Evolutionary conservation across 2,329 filamentous ascomycete genomes (phyloP).

Genomic region (Penicillium fuscoglaucum): DNA sequence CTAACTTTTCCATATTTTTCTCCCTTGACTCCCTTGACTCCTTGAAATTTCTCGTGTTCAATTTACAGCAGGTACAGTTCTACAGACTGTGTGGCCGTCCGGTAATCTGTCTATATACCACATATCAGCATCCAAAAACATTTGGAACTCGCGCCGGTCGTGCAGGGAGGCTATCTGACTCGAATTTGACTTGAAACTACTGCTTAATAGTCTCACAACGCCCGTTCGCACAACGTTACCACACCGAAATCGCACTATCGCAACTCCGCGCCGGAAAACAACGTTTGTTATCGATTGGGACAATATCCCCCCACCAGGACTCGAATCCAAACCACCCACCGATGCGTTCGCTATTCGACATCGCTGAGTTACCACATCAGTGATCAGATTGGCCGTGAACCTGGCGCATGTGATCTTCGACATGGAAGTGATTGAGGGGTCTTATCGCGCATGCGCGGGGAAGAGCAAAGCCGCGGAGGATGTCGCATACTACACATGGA

Average conservation of each 20-base stretch:
- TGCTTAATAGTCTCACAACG: background rate
- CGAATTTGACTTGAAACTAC: constrained; percentile 2
- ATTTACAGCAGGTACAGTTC: background rate
- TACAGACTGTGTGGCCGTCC: background rate
- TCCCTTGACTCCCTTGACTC: background rate
- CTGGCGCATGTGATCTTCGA: constrained; percentile 14
- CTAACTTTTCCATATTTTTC: constrained; percentile 5
- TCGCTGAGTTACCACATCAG: constrained; percentile 15
- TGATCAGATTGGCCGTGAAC: constrained; percentile 8
- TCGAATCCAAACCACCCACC: constrained; percentile 7
- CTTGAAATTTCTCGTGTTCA: background rate
- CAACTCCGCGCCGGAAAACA: background rate
- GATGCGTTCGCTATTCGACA: constrained; percentile 20
- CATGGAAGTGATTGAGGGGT: constrained; percentile 19
- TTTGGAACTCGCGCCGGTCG: constrained; percentile 23
- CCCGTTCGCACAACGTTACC: background rate
- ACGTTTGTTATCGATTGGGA: background rate
- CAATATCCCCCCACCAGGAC: constrained; percentile 5
- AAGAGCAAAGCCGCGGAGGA: background rate
- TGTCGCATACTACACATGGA: background rate
- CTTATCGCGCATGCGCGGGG: constrained; percentile 5
- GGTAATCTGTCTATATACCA: background rate
- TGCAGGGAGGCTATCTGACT: constrained; percentile 19
- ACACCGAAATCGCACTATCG: background rate
- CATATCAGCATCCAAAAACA: constrained; percentile 11